Percentiles rank a stretch among this genome's conserved stretches.
Evolutionary conservation across 2,329 filamentous ascomycete genomes (phyloP).

Genomic region (Chrysoporthe cubensis): DNA sequence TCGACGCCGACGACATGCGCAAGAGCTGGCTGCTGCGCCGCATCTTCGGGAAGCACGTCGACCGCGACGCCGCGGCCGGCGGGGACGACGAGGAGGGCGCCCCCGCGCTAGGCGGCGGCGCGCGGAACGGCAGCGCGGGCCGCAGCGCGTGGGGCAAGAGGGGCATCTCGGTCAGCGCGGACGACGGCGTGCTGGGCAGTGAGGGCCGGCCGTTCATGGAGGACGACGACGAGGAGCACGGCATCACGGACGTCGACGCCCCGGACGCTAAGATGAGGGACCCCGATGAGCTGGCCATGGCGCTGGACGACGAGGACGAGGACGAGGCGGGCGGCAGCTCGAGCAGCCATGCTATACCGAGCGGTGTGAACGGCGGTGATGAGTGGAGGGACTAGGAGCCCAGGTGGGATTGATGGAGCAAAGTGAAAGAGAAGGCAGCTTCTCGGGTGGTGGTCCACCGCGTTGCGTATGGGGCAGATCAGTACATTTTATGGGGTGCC

Average conservation of each 20-base stretch:
- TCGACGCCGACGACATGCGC: constrained; percentile 86
- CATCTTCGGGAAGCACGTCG: constrained; percentile 69
- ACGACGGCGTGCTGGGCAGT: constrained; percentile 60
- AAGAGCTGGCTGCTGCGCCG: constrained; percentile 82
- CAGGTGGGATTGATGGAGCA: background rate
- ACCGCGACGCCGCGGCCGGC: constrained; percentile 52
- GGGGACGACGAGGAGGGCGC: constrained; percentile 64
- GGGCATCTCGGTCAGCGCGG: constrained; percentile 69
- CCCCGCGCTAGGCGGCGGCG: constrained; percentile 48
- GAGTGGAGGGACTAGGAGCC: constrained; percentile 44
- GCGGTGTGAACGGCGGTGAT: constrained; percentile 49
- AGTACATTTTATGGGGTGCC: background rate
- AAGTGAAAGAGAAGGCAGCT: background rate
- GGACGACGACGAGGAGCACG: constrained; percentile 45
- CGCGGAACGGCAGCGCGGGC: constrained; percentile 30
- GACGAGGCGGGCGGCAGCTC: constrained; percentile 43
- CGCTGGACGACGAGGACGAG: constrained; percentile 61
- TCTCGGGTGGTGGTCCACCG: background rate
- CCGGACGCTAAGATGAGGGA: constrained; percentile 69
- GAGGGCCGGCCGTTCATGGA: constrained; percentile 46
- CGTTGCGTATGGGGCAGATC: background rate
- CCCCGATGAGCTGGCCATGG: constrained; percentile 66
- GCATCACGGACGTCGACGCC: constrained; percentile 41
- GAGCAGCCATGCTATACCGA: constrained; percentile 36
- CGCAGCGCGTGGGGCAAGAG: constrained; percentile 65